Percentiles rank a stretch among this genome's conserved stretches.
These are phyloP conservation scores for Apiospora phragmitis DNA, from an alignment of 2,329 filamentous ascomycete species.

Conservation along the genomic window DNA sequence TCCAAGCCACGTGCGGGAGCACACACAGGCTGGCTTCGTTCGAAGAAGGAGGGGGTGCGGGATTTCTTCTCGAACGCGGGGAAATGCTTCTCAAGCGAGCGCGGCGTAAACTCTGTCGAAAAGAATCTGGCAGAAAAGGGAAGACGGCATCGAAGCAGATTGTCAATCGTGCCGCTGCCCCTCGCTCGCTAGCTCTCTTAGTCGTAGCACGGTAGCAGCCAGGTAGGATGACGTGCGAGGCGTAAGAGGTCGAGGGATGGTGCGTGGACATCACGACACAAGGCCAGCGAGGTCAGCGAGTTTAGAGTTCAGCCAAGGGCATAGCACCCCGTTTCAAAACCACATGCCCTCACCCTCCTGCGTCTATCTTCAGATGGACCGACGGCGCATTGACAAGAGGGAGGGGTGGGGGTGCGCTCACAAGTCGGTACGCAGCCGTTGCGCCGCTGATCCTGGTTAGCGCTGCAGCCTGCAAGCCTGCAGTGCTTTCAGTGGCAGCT, in stretches of 20 bases:
- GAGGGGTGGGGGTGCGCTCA: not conserved
- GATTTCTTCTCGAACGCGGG: conserved; percentile 8
- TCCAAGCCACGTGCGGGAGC: not conserved
- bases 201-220: not conserved
- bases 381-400: not conserved
- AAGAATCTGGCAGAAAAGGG: not conserved
- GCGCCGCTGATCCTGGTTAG: conserved; percentile 4
- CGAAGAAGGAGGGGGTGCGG: not conserved
- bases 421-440: conserved; percentile 6
- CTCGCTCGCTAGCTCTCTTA: not conserved
- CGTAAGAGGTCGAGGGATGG: not conserved
- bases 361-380: not conserved
- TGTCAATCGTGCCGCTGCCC: not conserved
- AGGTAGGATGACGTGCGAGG: not conserved
- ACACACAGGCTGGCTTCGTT: not conserved
- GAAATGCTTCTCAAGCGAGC: conserved; percentile 1
- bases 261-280: conserved; percentile 2
- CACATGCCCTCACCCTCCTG: not conserved
- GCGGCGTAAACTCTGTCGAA: not conserved
- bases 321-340: conserved; percentile 6
- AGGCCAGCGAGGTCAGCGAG: not conserved
- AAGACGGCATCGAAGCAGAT: not conserved
- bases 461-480: not conserved
- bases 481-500: conserved; percentile 2
- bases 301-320: not conserved